phyloP scores from a whole-genome alignment of 352 stramenopile species.

The Pythium pyrilobum region DNA sequence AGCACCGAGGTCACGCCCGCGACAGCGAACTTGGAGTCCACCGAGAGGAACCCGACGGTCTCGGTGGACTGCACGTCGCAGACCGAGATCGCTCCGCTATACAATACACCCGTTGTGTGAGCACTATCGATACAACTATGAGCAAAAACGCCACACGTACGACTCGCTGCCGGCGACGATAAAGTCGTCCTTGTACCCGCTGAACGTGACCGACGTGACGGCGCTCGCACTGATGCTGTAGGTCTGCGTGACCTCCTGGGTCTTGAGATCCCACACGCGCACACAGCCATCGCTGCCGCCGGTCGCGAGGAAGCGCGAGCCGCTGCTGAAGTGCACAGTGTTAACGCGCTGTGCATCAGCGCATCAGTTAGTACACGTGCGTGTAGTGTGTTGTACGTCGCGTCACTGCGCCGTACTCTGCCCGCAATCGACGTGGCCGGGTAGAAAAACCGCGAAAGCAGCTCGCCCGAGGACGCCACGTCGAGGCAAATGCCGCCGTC shows the following conservation, averaged over 20 bases:
- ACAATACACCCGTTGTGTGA: background rate
- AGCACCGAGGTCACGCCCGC: slow-evolving; percentile 50
- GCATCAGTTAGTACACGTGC: background rate
- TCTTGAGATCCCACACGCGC: slow-evolving; percentile 74
- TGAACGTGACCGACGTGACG: slow-evolving; percentile 61
- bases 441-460: slow-evolving; percentile 63
- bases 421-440: slow-evolving; percentile 32
- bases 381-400: background rate
- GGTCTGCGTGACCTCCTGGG: slow-evolving; percentile 58
- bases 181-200: slow-evolving; percentile 67
- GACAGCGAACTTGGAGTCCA: slow-evolving; percentile 38
- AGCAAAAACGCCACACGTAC: slow-evolving; percentile 16
- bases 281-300: slow-evolving; percentile 52
- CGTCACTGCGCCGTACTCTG: slow-evolving; percentile 17
- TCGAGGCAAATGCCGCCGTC: slow-evolving; percentile 57
- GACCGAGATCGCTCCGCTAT: slow-evolving; percentile 55
- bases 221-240: slow-evolving; percentile 59
- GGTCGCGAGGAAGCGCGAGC: slow-evolving; percentile 61
- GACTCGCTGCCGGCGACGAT: slow-evolving; percentile 64
- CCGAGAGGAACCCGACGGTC: slow-evolving; percentile 38
- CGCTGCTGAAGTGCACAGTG: slow-evolving; percentile 61
- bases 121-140: background rate
- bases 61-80: slow-evolving; percentile 60
- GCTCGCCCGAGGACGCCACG: slow-evolving; percentile 44
- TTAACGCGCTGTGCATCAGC: slow-evolving; percentile 43